Base-by-base conservation (phyloP, 495 filamentous ascomycete genomes). In the Stereocaulon alpinum region DNA sequence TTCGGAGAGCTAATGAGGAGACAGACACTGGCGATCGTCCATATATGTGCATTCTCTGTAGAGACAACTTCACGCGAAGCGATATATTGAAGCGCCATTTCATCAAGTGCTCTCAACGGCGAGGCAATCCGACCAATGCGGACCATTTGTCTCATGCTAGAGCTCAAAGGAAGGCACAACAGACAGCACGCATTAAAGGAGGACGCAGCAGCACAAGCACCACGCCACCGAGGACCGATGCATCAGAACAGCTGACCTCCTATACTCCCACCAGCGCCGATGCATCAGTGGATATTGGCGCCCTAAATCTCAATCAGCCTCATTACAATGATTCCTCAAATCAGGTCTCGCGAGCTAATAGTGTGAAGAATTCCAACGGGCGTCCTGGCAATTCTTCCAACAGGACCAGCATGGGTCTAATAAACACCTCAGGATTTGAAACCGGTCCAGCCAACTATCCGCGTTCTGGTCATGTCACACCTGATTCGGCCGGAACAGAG, bases 1-100 rank as follows among this genome's bases (percentile, higher is more conserved):
- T 58, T 41, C 41, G 27, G 63, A 37, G 58, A 53, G 50, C 58
- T 66, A 56, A 70, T 49, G 60, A 45, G 17, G 30, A 61, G 40
- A 30, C 63, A 95, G 91, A 98, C 74, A 95, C 93, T 60, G 93
- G 93, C 65, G 91, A 95, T 69, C 87, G 93, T 55, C 93, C 93
- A 30, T 98, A 98, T 76, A 89, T 89, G 82, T 98, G 93, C 75
- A 86, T 90, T 61, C 80, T 98, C 45, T 98, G 93, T 76, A 87
- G 91, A 70, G 93, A 98, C 72, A 96, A 89, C n/a, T 98, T 98
- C 74, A 96, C 91, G 29, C 85, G 93, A 69, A 95, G 89, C 76
- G 93, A 98, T 71, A 98, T 98, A 63, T 75, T 98, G 69, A 98
- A 98, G 76, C 86, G 93, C 60, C 93, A 98, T 72, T 98, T 98